Base-by-base conservation (phyloP, 164 flowering plant species). In the Annona squamosa region DNA sequence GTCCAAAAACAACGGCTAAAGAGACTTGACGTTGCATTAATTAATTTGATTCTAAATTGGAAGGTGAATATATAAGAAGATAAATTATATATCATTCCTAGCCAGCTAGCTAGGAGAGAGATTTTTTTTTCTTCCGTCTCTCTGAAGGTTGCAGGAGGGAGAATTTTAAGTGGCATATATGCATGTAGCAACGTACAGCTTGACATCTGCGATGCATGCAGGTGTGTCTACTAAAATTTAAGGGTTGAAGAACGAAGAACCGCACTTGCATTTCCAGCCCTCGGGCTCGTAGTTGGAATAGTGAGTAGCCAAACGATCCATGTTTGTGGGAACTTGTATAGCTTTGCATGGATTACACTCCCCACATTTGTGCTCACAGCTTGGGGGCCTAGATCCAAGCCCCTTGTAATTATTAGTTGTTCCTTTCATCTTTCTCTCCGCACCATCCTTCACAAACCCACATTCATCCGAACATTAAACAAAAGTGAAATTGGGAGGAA, bases 201-300 rank as follows among this genome's bases (percentile, higher is more conserved):
- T 26, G 37, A 26, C 37, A 26, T 26, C 37, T 26, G 37, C 37
- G 37, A 26, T 26, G 37, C 37, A 26, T 26, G 37, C 37, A 26
- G 37, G 37, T 26, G 37, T 26, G 37, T 26, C 37, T 26, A 26
- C 37, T 26, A 26, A 26, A 26, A 26, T 26, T 68, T 17, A 88
- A 13, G 92, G 92, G 72, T 80, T 81, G 82, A 71, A 87, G 77
- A 85, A 76, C 68, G 83, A 68, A 75, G 81, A 2, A 16, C 89
- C 88, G 73, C 92, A 87, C 72, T 82, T 87, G 88, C 92, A 88
- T 83, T 84, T 87, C 92, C 92, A 88, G 26, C 89, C 87, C 68
- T 88, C 92, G 5, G 92, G 90, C 76, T 82, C 84, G 72, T 88
- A 88, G 75, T 88, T 88, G 3, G 92, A 72, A 71, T 79, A 86